phyloP scores from a whole-genome alignment of 805 yeast genomes.

The Candida railenensis region DNA sequence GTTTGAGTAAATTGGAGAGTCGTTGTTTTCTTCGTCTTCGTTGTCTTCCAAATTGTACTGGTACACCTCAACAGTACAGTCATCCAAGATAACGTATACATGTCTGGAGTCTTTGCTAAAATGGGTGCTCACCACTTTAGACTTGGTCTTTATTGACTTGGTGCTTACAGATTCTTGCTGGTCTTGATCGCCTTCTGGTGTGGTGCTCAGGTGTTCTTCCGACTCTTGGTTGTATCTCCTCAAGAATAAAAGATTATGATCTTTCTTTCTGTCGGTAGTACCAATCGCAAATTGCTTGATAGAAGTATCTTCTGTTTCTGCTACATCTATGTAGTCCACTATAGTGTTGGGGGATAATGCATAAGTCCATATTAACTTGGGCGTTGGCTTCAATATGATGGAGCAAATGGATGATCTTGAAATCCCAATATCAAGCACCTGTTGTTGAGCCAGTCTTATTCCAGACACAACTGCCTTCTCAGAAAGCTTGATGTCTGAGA shows the following conservation, averaged over 20 bases:
- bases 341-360: constrained; percentile 49
- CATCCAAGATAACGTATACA: constrained; percentile 26
- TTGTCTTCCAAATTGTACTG: constrained; percentile 3
- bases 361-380: constrained; percentile 56
- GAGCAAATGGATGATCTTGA: constrained; percentile 53
- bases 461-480: constrained; percentile 24
- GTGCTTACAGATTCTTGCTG: constrained; percentile 7
- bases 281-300: constrained; percentile 37
- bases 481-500: constrained; percentile 24
- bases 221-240: constrained; percentile 11
- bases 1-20: background rate
- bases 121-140: constrained; percentile 1
- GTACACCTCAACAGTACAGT: constrained; percentile 27
- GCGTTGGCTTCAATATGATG: constrained; percentile 53
- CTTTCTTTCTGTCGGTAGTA: constrained; percentile 31
- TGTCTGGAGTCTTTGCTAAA: constrained; percentile 20
- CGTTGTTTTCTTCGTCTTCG: background rate
- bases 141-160: background rate
- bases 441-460: constrained; percentile 21
- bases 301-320: constrained; percentile 3
- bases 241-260: constrained; percentile 23
- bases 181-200: background rate
- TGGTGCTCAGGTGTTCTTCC: too few species aligned
- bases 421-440: constrained; percentile 49
- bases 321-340: constrained; percentile 41